Percentiles rank a stretch among this genome's conserved stretches.
These are phyloP conservation scores for Fomitopsis pulvina DNA, from an alignment of 768 basidiomycete species.

Conservation along the genomic window DNA sequence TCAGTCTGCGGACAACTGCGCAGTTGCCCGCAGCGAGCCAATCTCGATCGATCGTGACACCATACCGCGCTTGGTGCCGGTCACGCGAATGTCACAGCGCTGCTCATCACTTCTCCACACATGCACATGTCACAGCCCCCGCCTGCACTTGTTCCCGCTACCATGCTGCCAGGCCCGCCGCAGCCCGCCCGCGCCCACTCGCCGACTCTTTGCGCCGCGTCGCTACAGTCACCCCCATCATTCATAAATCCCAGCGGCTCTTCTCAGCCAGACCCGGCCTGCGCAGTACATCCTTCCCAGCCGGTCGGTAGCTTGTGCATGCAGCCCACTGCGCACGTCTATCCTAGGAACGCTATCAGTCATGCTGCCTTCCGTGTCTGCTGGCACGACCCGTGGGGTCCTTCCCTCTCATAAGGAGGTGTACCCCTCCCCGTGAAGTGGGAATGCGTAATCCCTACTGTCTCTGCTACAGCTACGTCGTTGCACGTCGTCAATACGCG, in stretches of 20 bases:
- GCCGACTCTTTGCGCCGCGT: not conserved
- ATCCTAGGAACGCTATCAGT: constrained; percentile 1
- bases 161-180: not conserved
- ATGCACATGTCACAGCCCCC: not conserved
- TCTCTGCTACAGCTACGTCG: too few species aligned
- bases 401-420: too few species aligned
- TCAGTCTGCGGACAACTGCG: constrained; percentile 18
- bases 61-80: not conserved
- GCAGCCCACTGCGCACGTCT: not conserved
- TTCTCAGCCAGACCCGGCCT: too few species aligned
- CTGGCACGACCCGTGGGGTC: too few species aligned
- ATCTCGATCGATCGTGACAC: constrained; percentile 15
- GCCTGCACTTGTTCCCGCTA: not conserved
- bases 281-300: not conserved
- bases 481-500: too few species aligned
- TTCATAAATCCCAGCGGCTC: too few species aligned
- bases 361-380: not conserved
- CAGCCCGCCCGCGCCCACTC: not conserved
- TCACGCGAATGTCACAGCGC: not conserved
- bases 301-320: not conserved
- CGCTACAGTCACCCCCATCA: not conserved
- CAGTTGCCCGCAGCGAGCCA: constrained; percentile 17
- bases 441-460: too few species aligned
- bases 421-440: too few species aligned
- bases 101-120: not conserved